A percentile compares a stretch with the other conserved stretches of the same genome.
phyloP scores from a whole-genome alignment of 1,139 yeast species.

The Hanseniaspora uvarum region DNA sequence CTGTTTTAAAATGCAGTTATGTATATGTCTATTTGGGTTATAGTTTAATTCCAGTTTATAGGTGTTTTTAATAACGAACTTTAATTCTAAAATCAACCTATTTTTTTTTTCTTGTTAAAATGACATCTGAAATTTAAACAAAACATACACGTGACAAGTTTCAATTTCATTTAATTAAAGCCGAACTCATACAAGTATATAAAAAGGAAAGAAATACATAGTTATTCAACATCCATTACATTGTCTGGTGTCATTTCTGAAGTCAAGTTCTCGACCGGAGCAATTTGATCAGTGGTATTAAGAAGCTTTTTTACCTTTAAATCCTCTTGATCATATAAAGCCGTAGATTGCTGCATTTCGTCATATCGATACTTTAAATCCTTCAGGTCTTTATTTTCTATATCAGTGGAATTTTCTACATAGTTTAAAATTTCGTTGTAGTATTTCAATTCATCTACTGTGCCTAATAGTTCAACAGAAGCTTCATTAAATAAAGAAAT shows the following conservation, averaged over 20 bases:
- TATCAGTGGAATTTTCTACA: conserved; percentile 35
- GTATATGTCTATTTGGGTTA: too few relatives aligned
- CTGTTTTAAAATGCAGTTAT: too few relatives aligned
- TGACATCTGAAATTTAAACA: neutral
- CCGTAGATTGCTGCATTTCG: conserved; percentile 50
- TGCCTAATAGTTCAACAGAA: conserved; percentile 37
- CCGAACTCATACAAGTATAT: too few relatives aligned
- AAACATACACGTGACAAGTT: neutral
- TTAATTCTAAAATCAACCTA: neutral
- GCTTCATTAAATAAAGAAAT: conserved; percentile 78
- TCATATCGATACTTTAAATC: conserved; percentile 55
- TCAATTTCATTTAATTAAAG: too few relatives aligned
- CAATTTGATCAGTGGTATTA: neutral
- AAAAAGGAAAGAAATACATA: too few relatives aligned
- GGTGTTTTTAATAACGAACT: too few relatives aligned
- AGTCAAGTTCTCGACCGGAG: neutral
- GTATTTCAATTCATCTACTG: conserved; percentile 21
- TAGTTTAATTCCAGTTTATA: too few relatives aligned
- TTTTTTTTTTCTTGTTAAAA: neutral
- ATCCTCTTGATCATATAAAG: conserved; percentile 73
- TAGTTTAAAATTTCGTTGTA: conserved; percentile 39
- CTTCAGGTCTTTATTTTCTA: conserved; percentile 31
- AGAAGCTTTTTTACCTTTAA: conserved; percentile 76
- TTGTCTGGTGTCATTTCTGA: neutral
- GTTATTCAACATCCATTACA: neutral